phyloP scores from a whole-genome alignment of 306 rosid species.

The Morella rubra region DNA sequence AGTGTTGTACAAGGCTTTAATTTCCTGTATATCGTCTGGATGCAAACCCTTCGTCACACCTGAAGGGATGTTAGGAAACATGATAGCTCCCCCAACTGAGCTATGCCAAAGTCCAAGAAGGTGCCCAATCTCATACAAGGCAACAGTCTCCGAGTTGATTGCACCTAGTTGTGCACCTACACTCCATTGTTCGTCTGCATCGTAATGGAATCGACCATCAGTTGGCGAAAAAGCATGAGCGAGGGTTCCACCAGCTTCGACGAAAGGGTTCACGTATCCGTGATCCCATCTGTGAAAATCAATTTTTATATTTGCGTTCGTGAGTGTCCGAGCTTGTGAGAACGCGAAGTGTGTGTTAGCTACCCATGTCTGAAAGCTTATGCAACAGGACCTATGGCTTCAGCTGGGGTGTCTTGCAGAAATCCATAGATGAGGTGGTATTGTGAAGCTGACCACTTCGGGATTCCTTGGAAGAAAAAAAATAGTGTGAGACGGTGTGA shows the following conservation, averaged over 20 bases:
- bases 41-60: background rate
- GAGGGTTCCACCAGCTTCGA: background rate
- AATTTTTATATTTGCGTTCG: background rate
- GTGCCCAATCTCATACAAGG: background rate
- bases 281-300: background rate
- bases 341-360: background rate
- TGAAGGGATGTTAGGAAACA: background rate
- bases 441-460: background rate
- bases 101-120: background rate
- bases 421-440: background rate
- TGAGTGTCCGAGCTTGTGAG: background rate
- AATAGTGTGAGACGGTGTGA: background rate
- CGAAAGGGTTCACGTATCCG: background rate
- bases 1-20: background rate
- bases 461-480: background rate
- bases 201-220: conserved; percentile 4
- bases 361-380: background rate
- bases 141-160: background rate
- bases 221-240: background rate
- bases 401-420: background rate
- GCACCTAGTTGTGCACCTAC: background rate
- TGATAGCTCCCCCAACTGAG: background rate
- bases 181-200: background rate
- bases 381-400: background rate
- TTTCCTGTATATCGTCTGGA: background rate